Conservation (phyloP, 139 green algal species). For the Chlamydomonas asymmetrica region DNA sequence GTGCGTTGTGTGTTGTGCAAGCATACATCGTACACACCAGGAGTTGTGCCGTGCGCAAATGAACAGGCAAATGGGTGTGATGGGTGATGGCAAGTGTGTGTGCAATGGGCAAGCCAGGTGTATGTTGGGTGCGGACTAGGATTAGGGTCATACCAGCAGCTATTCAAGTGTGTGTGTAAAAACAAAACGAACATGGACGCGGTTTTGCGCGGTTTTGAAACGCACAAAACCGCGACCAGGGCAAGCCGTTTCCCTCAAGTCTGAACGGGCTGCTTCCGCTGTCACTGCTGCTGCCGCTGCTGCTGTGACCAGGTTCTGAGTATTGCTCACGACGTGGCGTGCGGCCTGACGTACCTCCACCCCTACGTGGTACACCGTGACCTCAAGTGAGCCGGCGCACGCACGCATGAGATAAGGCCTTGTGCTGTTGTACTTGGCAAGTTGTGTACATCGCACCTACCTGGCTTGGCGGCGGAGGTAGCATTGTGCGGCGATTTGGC, state of each 20-base stretch:
- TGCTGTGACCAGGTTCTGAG: background rate
- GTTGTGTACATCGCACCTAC: too few species aligned
- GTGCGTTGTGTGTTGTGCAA: background rate
- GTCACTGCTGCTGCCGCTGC: background rate
- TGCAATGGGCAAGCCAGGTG: too few species aligned
- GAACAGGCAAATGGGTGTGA: too few species aligned
- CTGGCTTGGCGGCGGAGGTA: too few species aligned
- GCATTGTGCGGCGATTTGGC: too few species aligned
- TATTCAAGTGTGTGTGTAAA: background rate
- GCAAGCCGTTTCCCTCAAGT: background rate
- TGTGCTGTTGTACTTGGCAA: too few species aligned
- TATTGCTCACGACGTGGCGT: constrained; percentile 44
- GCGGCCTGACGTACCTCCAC: constrained; percentile 64
- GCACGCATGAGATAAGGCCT: too few species aligned
- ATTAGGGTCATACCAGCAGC: background rate
- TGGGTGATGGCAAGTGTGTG: too few species aligned
- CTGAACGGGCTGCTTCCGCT: constrained; percentile 14
- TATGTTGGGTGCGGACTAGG: too few species aligned
- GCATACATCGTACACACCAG: too few species aligned
- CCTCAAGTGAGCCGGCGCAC: too few species aligned
- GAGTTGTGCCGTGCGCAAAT: too few species aligned
- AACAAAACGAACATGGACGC: background rate
- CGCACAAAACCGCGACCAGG: background rate
- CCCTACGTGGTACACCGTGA: constrained; percentile 24
- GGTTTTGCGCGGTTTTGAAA: background rate